phyloP scores from a whole-genome alignment of 805 yeast species.

The Jamesozyma spencerorum region DNA sequence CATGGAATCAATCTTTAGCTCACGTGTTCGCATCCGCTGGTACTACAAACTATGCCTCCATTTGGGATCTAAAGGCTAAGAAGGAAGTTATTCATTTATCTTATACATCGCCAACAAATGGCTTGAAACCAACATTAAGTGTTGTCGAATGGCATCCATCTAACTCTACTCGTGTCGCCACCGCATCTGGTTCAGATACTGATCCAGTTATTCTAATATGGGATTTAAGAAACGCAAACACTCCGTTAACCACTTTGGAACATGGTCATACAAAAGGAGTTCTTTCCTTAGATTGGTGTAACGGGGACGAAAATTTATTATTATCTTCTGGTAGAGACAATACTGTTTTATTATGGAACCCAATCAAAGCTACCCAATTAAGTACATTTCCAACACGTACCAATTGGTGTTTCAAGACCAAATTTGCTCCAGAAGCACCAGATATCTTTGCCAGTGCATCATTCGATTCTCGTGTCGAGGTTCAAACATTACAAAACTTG shows the following conservation, averaged over 20 bases:
- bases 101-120: constrained; percentile 45
- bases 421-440: constrained; percentile 81
- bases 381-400: constrained; percentile 88
- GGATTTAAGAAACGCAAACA: constrained; percentile 90
- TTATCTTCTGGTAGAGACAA: constrained; percentile 92
- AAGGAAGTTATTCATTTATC: constrained; percentile 82
- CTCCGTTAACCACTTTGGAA: constrained; percentile 64
- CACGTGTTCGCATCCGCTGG: constrained; percentile 91
- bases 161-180: constrained; percentile 74
- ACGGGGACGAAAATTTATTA: constrained; percentile 65
- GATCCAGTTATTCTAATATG: constrained; percentile 77
- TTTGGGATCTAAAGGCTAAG: constrained; percentile 87
- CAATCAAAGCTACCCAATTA: constrained; percentile 56
- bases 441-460: constrained; percentile 84
- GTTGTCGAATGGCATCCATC: constrained; percentile 93
- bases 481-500: constrained; percentile 79
- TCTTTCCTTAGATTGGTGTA: constrained; percentile 88
- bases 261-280: constrained; percentile 82
- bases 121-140: constrained; percentile 58
- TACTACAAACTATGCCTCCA: constrained; percentile 73
- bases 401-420: constrained; percentile 87
- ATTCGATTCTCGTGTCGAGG: constrained; percentile 69
- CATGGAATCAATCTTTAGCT: constrained; percentile 80
- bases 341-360: constrained; percentile 84
- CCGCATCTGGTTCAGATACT: constrained; percentile 76